Percentiles rank a stretch among this genome's conserved stretches.
Evolutionary conservation across 176 grass and related monocot genomes (phyloP).

Genomic region (Oryza officinalis): DNA sequence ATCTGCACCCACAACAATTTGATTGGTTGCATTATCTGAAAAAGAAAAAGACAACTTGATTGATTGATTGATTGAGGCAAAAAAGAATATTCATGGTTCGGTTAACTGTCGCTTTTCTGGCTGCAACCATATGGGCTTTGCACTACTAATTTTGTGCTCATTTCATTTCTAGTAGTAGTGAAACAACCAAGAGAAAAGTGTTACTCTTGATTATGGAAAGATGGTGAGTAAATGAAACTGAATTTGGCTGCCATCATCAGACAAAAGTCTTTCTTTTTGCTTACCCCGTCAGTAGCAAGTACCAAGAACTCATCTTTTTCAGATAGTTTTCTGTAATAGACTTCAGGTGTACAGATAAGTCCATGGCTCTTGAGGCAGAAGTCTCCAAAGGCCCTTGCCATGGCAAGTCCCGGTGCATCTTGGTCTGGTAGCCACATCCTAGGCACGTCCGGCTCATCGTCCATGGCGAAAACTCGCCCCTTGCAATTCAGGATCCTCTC

Average conservation of each 20-base stretch:
- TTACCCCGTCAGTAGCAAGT: constrained; percentile 91
- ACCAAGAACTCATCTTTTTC: constrained; percentile 85
- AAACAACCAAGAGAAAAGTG: neutral
- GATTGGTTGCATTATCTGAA: too few relatives aligned
- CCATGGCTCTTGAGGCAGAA: constrained; percentile 87
- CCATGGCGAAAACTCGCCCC: constrained; percentile 74
- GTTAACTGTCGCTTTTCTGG: constrained; percentile 27
- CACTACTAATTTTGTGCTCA: neutral
- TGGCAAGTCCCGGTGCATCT: constrained; percentile 80
- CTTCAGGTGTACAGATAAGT: constrained; percentile 73
- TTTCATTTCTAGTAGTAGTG: neutral
- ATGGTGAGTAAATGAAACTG: too few relatives aligned
- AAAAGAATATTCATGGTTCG: neutral
- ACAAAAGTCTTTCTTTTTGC: neutral
- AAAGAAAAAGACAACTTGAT: too few relatives aligned
- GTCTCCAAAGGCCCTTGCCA: constrained; percentile 90
- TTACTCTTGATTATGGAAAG: neutral
- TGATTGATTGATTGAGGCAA: neutral
- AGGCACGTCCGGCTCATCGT: constrained; percentile 74
- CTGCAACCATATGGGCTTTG: neutral
- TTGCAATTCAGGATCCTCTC: constrained; percentile 71
- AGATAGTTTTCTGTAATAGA: constrained; percentile 65
- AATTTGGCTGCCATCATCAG: neutral
- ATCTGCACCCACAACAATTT: constrained; percentile 42
- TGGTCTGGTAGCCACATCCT: constrained; percentile 82